These are phyloP conservation scores for Monsonia emarginata DNA, from an alignment of 441 rosid genomes.

Conservation along the genomic window DNA sequence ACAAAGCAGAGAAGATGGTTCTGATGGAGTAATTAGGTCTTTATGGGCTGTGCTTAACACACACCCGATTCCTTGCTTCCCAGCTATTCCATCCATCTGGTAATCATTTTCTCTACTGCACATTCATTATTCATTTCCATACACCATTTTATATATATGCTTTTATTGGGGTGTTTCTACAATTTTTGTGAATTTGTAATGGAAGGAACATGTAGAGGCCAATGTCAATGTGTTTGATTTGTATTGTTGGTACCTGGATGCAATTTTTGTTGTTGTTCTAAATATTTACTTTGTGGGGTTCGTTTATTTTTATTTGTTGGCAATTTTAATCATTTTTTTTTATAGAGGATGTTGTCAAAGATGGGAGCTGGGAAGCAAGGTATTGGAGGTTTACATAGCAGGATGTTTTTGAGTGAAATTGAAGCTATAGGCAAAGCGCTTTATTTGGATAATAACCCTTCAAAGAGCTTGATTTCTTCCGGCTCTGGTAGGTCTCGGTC, in stretches of 20 bases:
- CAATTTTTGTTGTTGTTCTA: neutral
- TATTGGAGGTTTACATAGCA: conserved; percentile 40
- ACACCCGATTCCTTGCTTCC: neutral
- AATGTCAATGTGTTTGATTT: no score
- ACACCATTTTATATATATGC: no score
- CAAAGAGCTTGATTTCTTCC: conserved; percentile 26
- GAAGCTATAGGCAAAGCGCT: conserved; percentile 77
- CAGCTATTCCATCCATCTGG: neutral
- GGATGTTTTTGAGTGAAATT: conserved; percentile 54
- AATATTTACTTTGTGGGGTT: neutral
- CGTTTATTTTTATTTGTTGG: neutral
- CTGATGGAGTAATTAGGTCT: neutral
- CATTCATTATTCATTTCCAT: no score
- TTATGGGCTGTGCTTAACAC: neutral
- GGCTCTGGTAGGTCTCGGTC: conserved; percentile 31
- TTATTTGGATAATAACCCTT: conserved; percentile 39
- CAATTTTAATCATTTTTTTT: neutral
- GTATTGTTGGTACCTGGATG: neutral
- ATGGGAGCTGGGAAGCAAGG: conserved; percentile 39
- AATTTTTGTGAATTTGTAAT: no score
- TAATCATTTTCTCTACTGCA: neutral
- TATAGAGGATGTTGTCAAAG: conserved; percentile 39
- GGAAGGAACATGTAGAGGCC: neutral
- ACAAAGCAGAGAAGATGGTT: neutral
- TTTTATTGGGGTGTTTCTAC: no score